Conservation (phyloP, 2,329 filamentous ascomycete species). For the Cylindrodendrum hubeiense region DNA sequence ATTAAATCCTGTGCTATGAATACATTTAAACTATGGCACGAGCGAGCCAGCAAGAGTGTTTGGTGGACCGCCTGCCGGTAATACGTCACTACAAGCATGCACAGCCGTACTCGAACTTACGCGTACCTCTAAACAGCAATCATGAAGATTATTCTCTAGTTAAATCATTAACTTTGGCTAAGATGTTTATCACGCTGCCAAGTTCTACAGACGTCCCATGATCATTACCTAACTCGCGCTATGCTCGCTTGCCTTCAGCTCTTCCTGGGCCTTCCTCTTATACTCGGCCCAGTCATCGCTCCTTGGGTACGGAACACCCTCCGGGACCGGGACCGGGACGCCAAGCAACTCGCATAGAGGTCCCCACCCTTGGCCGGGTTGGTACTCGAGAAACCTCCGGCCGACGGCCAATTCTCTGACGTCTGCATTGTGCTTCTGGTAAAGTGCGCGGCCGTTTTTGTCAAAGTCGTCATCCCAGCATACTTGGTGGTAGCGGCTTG, state of each 20-base stretch:
- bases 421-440: not conserved
- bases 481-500: not conserved
- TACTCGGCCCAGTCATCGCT: not conserved
- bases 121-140: too few relatives aligned
- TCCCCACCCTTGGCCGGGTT: not conserved
- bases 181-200: not conserved
- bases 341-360: not conserved
- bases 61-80: too few relatives aligned
- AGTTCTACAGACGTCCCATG: not conserved
- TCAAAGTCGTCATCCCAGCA: not conserved
- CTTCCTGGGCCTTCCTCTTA: not conserved
- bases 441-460: not conserved
- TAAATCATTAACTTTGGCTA: too few relatives aligned
- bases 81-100: too few relatives aligned
- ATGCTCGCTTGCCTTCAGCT: not conserved
- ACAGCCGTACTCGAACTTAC: too few relatives aligned
- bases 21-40: too few relatives aligned
- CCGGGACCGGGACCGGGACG: slow-evolving; percentile 1
- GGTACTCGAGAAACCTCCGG: not conserved
- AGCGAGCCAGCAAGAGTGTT: too few relatives aligned
- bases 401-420: not conserved
- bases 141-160: too few relatives aligned
- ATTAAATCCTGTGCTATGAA: too few relatives aligned
- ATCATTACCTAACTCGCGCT: not conserved
- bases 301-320: not conserved